Evolutionary conservation across 2,329 filamentous ascomycete species (phyloP).

Genomic region (Rhynchosporium secalis): DNA sequence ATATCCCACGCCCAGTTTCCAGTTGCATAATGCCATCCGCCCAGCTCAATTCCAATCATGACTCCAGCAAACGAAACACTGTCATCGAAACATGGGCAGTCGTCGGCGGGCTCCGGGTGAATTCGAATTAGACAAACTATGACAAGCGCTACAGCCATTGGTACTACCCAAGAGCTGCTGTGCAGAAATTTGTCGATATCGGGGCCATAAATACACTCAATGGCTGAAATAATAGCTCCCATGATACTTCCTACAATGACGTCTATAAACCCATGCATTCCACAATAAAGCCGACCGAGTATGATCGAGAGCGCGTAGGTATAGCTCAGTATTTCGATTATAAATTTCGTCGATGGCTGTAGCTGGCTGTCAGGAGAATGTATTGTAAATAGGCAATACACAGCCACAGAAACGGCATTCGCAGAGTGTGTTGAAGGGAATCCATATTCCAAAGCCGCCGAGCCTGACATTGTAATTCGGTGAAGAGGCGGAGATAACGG

Average conservation of each 20-base stretch:
- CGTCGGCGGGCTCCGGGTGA: conserved; percentile 93
- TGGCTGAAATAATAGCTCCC: conserved; percentile 62
- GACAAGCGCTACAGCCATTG: conserved; percentile 61
- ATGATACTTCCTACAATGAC: conserved; percentile 78
- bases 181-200: conserved; percentile 71
- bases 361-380: conserved; percentile 64
- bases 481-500: conserved; percentile 89
- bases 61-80: conserved; percentile 92
- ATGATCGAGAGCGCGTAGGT: conserved; percentile 89
- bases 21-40: conserved; percentile 72
- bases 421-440: conserved; percentile 97
- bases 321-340: conserved; percentile 70
- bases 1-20: conserved; percentile 49
- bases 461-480: conserved; percentile 96
- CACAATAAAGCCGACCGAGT: conserved; percentile 89
- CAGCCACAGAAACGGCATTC: conserved; percentile 90
- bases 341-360: conserved; percentile 56
- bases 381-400: conserved; percentile 76
- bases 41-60: conserved; percentile 79
- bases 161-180: conserved; percentile 61
- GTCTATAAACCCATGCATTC: conserved; percentile 97
- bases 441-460: conserved; percentile 91
- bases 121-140: conserved; percentile 79
- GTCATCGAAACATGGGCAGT: conserved; percentile 96
- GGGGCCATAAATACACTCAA: conserved; percentile 61